phyloP scores from a whole-genome alignment of 192 early-diverging fungal genomes.

The Linderina pennispora region DNA sequence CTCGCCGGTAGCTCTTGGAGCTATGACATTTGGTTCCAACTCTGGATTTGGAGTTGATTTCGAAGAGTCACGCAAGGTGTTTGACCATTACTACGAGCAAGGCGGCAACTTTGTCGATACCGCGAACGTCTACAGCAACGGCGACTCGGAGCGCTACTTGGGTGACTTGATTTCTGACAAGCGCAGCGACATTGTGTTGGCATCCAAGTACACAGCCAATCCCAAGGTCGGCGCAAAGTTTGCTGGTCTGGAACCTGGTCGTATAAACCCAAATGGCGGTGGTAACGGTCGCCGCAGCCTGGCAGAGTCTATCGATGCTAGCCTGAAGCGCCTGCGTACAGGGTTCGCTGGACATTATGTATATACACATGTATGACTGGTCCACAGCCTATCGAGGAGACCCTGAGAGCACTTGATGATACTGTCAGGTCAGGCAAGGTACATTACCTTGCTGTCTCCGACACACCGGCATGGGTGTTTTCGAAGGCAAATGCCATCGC shows the following conservation, averaged over 20 bases:
- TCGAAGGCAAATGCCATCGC: slow-evolving; percentile 36
- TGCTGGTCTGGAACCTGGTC: background rate
- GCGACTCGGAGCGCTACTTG: slow-evolving; percentile 45
- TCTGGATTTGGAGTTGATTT: background rate
- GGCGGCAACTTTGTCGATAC: slow-evolving; percentile 3
- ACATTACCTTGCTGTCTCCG: slow-evolving; percentile 47
- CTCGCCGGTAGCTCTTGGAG: background rate
- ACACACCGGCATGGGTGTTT: slow-evolving; percentile 50
- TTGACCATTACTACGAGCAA: slow-evolving; percentile 1
- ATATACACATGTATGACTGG: slow-evolving; percentile 46
- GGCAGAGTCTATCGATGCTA: slow-evolving; percentile 48
- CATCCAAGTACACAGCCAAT: slow-evolving; percentile 46
- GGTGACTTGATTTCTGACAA: slow-evolving; percentile 50
- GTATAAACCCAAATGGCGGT: slow-evolving; percentile 1
- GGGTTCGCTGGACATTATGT: slow-evolving; percentile 45
- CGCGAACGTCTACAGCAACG: slow-evolving; percentile 17
- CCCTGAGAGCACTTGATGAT: slow-evolving; percentile 64
- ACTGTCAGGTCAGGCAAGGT: slow-evolving; percentile 58
- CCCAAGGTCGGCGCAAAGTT: background rate
- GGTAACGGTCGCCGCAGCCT: slow-evolving; percentile 44
- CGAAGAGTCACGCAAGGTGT: background rate
- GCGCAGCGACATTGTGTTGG: slow-evolving; percentile 51
- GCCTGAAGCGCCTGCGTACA: slow-evolving; percentile 49
- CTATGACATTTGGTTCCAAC: background rate
- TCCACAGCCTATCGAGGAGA: slow-evolving; percentile 59